A percentile compares a stretch with the other conserved stretches of the same genome.
Conservation (phyloP, 805 yeast genomes). For the Lipomyces chichibuensis region DNA sequence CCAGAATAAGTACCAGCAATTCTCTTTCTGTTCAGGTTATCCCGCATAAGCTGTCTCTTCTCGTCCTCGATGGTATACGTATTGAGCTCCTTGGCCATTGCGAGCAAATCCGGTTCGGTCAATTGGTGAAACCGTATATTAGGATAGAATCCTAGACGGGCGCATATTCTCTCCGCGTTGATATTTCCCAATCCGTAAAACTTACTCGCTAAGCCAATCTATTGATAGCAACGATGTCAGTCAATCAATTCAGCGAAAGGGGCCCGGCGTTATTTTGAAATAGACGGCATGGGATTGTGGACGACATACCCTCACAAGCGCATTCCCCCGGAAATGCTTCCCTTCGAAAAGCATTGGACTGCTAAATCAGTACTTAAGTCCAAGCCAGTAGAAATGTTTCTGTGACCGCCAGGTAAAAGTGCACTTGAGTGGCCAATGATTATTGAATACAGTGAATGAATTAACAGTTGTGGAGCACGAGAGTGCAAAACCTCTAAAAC, state of each 20-base stretch:
- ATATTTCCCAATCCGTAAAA: constrained; percentile 84
- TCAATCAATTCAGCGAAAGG: not conserved
- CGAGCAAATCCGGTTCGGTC: constrained; percentile 81
- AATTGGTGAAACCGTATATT: constrained; percentile 93
- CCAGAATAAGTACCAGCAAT: constrained; percentile 85
- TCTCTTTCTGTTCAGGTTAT: constrained; percentile 77
- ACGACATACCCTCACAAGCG: constrained; percentile 29
- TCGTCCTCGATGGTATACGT: constrained; percentile 81
- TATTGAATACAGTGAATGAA: not conserved
- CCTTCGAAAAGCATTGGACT: constrained; percentile 26
- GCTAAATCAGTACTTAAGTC: not conserved
- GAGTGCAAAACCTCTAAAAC: too few relatives aligned
- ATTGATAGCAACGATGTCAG: not conserved
- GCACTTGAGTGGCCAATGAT: not conserved
- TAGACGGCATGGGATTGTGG: not conserved
- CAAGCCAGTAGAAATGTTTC: not conserved
- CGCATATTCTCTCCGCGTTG: constrained; percentile 75
- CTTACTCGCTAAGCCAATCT: constrained; percentile 72
- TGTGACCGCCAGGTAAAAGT: not conserved
- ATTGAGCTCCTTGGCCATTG: constrained; percentile 83
- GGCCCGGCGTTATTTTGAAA: not conserved
- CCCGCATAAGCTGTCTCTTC: constrained; percentile 66
- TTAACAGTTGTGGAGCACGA: not conserved
- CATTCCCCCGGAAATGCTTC: constrained; percentile 36
- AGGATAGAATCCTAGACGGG: constrained; percentile 89